Percentiles rank a stretch among this genome's conserved stretches.
These are phyloP conservation scores for Zygotorulaspora mrakii DNA, from an alignment of 1,139 yeast genomes.

Conservation along the genomic window DNA sequence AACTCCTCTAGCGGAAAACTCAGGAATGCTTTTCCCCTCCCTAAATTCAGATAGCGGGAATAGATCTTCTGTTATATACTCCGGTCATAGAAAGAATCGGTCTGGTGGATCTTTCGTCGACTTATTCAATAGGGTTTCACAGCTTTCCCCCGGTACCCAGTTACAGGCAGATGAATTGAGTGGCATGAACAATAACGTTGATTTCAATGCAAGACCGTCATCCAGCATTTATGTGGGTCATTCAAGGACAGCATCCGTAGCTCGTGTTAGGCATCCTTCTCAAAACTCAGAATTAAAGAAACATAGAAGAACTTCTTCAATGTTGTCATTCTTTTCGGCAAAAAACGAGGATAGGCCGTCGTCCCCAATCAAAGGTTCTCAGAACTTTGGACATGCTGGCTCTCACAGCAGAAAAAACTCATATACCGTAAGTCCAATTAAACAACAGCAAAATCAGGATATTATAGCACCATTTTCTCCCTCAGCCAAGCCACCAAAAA, in stretches of 20 bases:
- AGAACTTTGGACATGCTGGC: slow-evolving; percentile 14
- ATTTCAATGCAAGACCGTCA: slow-evolving; percentile 21
- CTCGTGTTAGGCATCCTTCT: slow-evolving; percentile 18
- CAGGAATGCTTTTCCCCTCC: slow-evolving; percentile 6
- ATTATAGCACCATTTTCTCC: slow-evolving; percentile 24
- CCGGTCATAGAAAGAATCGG: slow-evolving; percentile 26
- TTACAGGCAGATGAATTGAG: slow-evolving; percentile 11
- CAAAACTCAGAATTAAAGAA: slow-evolving; percentile 20
- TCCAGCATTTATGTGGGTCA: slow-evolving; percentile 33
- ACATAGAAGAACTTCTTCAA: slow-evolving; percentile 33
- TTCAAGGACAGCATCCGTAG: slow-evolving; percentile 22
- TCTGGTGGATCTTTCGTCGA: slow-evolving; percentile 37
- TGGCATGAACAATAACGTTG: slow-evolving; percentile 11
- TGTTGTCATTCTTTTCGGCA: slow-evolving; percentile 25
- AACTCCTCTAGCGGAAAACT: slow-evolving; percentile 5
- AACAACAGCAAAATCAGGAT: slow-evolving; percentile 25
- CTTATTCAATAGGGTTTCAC: slow-evolving; percentile 33
- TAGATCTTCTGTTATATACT: slow-evolving; percentile 14
- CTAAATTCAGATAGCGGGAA: slow-evolving; percentile 12
- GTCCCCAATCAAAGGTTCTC: slow-evolving; percentile 11
- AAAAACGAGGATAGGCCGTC: slow-evolving; percentile 17
- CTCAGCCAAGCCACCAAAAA: slow-evolving; percentile 8
- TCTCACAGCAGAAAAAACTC: slow-evolving; percentile 23
- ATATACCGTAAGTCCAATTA: slow-evolving; percentile 26
- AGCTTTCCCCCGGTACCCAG: slow-evolving; percentile 23